Conservation (phyloP, 768 basidiomycete genomes). For the Fistulinella prunicolor region DNA sequence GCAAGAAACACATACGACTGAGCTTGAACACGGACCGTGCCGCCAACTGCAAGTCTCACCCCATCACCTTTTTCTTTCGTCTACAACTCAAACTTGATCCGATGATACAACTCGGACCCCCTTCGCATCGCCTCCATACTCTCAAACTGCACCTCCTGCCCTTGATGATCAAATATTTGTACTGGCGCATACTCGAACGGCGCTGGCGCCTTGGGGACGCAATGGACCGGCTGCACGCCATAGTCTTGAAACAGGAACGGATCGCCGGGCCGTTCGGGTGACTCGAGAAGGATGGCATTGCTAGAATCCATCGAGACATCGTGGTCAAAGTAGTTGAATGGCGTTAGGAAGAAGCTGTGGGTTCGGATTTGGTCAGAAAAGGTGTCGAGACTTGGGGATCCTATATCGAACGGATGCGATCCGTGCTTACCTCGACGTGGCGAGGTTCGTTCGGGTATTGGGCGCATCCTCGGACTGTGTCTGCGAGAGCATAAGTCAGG, state of each 20-base stretch:
- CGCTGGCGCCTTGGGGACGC: slow-evolving; percentile 36
- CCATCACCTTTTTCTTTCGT: not conserved
- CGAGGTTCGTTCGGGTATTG: slow-evolving; percentile 55
- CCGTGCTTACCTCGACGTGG: slow-evolving; percentile 50
- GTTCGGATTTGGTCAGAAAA: too few relatives aligned
- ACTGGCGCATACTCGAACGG: slow-evolving; percentile 40
- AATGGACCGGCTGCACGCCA: slow-evolving; percentile 44
- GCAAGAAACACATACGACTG: too few relatives aligned
- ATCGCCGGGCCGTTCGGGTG: slow-evolving; percentile 36
- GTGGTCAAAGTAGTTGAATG: slow-evolving; percentile 63
- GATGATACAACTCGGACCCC: slow-evolving; percentile 37
- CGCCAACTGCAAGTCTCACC: too few relatives aligned
- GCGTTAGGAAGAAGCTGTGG: slow-evolving; percentile 53
- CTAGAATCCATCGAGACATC: slow-evolving; percentile 58
- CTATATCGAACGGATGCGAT: too few relatives aligned
- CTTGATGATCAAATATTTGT: slow-evolving; percentile 35
- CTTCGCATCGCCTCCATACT: slow-evolving; percentile 40
- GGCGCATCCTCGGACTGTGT: slow-evolving; percentile 66
- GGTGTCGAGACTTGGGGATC: too few relatives aligned
- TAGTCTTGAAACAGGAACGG: slow-evolving; percentile 49
- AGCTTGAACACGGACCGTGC: too few relatives aligned
- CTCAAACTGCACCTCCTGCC: slow-evolving; percentile 26
- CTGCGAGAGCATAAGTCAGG: slow-evolving; percentile 22
- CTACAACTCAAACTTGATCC: slow-evolving; percentile 35
- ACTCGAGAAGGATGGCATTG: slow-evolving; percentile 48